phyloP scores from a whole-genome alignment of 78 protist genomes.

The Isochrysis galbana region DNA sequence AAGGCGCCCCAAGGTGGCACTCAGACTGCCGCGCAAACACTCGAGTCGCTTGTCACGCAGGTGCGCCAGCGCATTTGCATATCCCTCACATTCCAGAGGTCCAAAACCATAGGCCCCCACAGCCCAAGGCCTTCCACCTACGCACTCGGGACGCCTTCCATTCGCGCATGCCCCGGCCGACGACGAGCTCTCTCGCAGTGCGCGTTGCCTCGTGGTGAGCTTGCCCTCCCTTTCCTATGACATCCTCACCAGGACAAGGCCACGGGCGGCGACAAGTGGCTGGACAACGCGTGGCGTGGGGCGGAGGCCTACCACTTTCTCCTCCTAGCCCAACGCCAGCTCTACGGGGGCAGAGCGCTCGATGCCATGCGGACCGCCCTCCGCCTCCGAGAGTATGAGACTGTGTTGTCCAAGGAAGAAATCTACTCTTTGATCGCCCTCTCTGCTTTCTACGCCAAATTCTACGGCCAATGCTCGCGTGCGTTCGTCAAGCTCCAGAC shows the following conservation, averaged over 20 bases:
- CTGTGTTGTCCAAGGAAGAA: slow-evolving; percentile 19
- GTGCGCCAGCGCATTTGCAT: background rate
- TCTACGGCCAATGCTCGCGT: background rate
- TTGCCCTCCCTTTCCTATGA: too few relatives aligned
- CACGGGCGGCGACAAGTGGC: slow-evolving; percentile 24
- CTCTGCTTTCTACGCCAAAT: slow-evolving; percentile 47
- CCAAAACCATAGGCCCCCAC: too few relatives aligned
- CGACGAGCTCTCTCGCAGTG: too few relatives aligned
- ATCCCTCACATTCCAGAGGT: too few relatives aligned
- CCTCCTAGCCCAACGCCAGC: slow-evolving; percentile 54
- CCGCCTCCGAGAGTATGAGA: slow-evolving; percentile 67
- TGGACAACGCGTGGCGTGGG: slow-evolving; percentile 63
- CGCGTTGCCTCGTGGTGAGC: too few relatives aligned
- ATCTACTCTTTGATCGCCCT: slow-evolving; percentile 71
- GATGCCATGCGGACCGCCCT: slow-evolving; percentile 44
- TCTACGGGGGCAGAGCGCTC: too few relatives aligned
- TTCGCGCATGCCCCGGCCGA: too few relatives aligned
- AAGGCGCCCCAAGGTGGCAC: background rate
- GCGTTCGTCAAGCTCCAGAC: too few relatives aligned
- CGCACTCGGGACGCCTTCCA: too few relatives aligned
- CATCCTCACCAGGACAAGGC: slow-evolving; percentile 11
- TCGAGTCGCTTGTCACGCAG: slow-evolving; percentile 38
- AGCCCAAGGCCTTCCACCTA: too few relatives aligned
- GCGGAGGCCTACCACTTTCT: slow-evolving; percentile 82
- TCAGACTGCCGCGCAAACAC: slow-evolving; percentile 5